Percentiles rank a stretch among this genome's conserved stretches.
These are phyloP conservation scores for Fusarium subtropicale DNA, from an alignment of 2,329 filamentous ascomycete genomes.

Conservation along the genomic window DNA sequence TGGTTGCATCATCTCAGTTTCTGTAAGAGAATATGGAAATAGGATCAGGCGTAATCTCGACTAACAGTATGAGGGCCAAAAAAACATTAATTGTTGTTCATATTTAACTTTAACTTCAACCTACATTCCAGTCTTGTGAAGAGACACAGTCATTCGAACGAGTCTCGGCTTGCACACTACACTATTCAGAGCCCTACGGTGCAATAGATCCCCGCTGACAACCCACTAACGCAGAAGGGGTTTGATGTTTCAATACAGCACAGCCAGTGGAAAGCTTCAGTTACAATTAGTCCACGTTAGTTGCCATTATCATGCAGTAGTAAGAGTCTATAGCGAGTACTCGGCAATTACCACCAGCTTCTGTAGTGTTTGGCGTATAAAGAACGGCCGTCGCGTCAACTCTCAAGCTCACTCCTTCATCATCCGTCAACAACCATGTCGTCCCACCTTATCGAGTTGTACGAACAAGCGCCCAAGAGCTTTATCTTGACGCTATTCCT, in stretches of 20 bases:
- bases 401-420: no score
- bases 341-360: neutral
- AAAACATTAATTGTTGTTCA: neutral
- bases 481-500: neutral
- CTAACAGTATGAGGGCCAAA: accelerated
- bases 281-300: neutral
- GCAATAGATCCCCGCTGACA: neutral
- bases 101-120: neutral
- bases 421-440: neutral
- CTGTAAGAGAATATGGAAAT: neutral
- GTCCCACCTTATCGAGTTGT: neutral
- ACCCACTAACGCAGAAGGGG: neutral
- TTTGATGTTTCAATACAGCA: neutral
- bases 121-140: neutral
- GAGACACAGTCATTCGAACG: neutral
- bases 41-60: accelerated
- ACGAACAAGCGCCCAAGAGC: neutral
- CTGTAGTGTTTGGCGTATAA: neutral
- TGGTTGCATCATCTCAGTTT: neutral
- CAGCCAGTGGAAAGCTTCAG: neutral
- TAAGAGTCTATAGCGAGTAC: neutral
- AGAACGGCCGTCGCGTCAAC: neutral
- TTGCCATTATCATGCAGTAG: neutral
- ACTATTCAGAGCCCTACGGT: neutral
- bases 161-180: neutral